A percentile compares a stretch with the other conserved stretches of the same genome.
These are phyloP conservation scores for Zopfia rhizophila DNA, from an alignment of 2,329 filamentous ascomycete species.

Conservation along the genomic window DNA sequence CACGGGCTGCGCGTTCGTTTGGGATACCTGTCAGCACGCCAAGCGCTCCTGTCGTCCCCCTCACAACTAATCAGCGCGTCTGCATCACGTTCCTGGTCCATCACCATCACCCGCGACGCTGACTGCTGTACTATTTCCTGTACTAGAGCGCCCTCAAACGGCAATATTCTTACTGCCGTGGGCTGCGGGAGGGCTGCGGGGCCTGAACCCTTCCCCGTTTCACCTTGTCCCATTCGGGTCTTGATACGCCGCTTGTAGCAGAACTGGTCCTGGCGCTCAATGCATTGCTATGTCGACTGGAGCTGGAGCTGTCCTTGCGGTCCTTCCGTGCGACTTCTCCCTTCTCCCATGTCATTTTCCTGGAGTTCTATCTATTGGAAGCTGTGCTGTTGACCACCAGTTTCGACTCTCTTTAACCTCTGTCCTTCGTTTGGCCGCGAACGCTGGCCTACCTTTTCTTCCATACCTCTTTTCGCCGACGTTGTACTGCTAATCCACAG, in stretches of 20 bases:
- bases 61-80: conserved; percentile 28
- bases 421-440: conserved; percentile 43
- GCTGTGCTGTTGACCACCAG: conserved; percentile 47
- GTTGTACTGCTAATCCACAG: conserved; percentile 15
- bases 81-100: conserved; percentile 3
- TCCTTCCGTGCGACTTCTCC: conserved; percentile 41
- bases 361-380: conserved; percentile 46
- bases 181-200: conserved; percentile 24
- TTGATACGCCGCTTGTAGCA: conserved; percentile 46
- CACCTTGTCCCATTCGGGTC: conserved; percentile 20
- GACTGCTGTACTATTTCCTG: conserved; percentile 1
- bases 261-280: conserved; percentile 42
- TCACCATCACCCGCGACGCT: conserved; percentile 5
- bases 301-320: conserved; percentile 39
- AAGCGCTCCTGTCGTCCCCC: too few species aligned
- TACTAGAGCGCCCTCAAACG: conserved; percentile 1
- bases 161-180: conserved; percentile 21
- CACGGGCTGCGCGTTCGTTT: conserved; percentile 16
- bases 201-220: conserved; percentile 32
- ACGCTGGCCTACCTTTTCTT: conserved; percentile 15
- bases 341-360: conserved; percentile 37
- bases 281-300: conserved; percentile 39
- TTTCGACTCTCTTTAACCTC: conserved; percentile 46
- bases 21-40: conserved; percentile 16
- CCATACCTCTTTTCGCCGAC: conserved; percentile 10